A percentile compares a stretch with the other conserved stretches of the same genome.
Conservation (phyloP, 176 grass and related monocot species). For the Avena atlantica region DNA sequence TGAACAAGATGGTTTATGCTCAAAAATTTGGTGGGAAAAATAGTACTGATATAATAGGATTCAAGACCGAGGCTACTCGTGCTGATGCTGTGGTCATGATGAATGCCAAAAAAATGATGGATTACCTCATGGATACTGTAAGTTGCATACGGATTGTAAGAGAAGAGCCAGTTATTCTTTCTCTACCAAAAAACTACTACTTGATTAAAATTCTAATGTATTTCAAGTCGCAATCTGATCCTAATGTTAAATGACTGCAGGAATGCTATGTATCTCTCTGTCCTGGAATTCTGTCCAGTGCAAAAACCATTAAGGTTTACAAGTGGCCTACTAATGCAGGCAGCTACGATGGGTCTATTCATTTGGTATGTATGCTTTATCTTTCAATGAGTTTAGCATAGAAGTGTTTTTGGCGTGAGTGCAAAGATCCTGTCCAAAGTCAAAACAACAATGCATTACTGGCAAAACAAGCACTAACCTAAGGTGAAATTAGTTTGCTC, state of each 20-base stretch:
- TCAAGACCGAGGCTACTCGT: conserved; percentile 63
- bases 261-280: conserved; percentile 51
- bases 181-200: neutral
- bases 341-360: conserved; percentile 50
- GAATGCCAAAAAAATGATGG: conserved; percentile 36
- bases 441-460: neutral
- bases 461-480: neutral
- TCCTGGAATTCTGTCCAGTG: conserved; percentile 45
- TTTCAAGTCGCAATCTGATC: conserved; percentile 35
- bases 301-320: conserved; percentile 41
- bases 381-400: neutral
- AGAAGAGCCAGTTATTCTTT: neutral
- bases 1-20: conserved; percentile 50
- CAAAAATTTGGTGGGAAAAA: conserved; percentile 32
- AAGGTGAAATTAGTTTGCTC: neutral
- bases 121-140: conserved; percentile 59
- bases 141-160: conserved; percentile 18
- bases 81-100: conserved; percentile 43
- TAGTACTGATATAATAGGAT: neutral
- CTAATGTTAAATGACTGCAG: conserved; percentile 48
- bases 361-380: conserved; percentile 46
- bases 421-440: neutral
- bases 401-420: neutral
- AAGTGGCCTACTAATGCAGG: neutral
- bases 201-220: neutral